Conservation (phyloP, 306 rosid species). For the Mucuna pruriens region DNA sequence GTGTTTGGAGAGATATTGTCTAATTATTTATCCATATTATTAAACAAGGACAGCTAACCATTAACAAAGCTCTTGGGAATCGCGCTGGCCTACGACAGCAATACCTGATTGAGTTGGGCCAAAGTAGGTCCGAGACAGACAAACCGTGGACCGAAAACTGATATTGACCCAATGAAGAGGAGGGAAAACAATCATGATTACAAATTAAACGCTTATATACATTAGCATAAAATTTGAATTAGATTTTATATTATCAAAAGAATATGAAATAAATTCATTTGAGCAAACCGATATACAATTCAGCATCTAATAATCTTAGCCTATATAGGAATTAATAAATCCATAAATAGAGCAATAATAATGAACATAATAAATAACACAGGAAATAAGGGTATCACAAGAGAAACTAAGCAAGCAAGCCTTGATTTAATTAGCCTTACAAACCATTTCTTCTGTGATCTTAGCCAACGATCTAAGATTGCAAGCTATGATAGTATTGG, state of each 20-base stretch:
- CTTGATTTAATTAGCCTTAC: neutral
- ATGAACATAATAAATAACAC: neutral
- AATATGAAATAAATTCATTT: neutral
- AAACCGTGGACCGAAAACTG: neutral
- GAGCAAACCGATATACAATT: neutral
- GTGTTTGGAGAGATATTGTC: neutral
- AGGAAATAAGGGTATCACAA: neutral
- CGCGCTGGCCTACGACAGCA: neutral
- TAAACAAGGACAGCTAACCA: neutral
- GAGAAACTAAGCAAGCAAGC: neutral
- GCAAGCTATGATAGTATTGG: slow-evolving; percentile 60
- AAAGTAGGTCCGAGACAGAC: neutral
- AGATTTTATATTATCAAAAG: neutral
- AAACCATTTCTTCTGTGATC: slow-evolving; percentile 43
- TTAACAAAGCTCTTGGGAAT: neutral
- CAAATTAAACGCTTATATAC: too few species aligned
- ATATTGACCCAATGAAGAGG: neutral
- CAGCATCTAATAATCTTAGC: neutral
- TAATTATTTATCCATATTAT: too few species aligned
- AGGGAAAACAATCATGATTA: too few species aligned
- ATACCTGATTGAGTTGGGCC: neutral
- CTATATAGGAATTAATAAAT: neutral
- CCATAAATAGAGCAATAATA: neutral
- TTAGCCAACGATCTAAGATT: slow-evolving; percentile 65
- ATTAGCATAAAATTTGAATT: neutral